Percentiles rank a stretch among this genome's conserved stretches.
Conservation (phyloP, 352 stramenopile species). For the Globisporangium echinulatum region DNA sequence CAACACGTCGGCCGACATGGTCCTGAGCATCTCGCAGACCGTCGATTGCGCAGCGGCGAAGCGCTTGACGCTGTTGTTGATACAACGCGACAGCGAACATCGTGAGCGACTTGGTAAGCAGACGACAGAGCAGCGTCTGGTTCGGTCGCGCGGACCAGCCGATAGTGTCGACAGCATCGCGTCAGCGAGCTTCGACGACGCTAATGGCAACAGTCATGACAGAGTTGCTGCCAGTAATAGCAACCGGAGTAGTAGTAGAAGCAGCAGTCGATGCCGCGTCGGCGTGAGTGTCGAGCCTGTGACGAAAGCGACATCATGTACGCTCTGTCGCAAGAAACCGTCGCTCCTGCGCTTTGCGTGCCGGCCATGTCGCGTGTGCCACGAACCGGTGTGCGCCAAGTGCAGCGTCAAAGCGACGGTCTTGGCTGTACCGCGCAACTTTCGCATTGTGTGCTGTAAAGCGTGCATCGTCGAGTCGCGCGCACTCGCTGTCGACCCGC, state of each 20-base stretch:
- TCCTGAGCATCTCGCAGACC: slow-evolving; percentile 27
- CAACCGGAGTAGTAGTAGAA: neutral
- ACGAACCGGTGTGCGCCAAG: slow-evolving; percentile 31
- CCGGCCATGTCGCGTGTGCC: slow-evolving; percentile 35
- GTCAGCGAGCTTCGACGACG: neutral
- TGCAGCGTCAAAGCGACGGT: slow-evolving; percentile 41
- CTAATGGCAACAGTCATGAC: neutral
- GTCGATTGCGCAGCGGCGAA: slow-evolving; percentile 36
- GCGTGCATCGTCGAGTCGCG: slow-evolving; percentile 36
- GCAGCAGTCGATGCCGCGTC: neutral
- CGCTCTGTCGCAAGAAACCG: slow-evolving; percentile 17
- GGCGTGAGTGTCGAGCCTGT: neutral
- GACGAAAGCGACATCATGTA: slow-evolving; percentile 7
- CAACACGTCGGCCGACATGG: slow-evolving; percentile 30
- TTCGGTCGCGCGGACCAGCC: neutral
- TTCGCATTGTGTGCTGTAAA: slow-evolving; percentile 45
- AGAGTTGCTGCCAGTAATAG: neutral
- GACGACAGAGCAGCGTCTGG: neutral
- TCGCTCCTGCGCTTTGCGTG: slow-evolving; percentile 21
- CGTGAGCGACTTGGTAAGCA: neutral
- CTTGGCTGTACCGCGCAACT: slow-evolving; percentile 25
- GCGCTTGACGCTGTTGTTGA: slow-evolving; percentile 29
- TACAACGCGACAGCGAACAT: slow-evolving; percentile 12
- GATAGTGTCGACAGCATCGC: neutral
- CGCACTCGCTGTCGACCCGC: slow-evolving; percentile 27